A percentile compares a stretch with the other conserved stretches of the same genome.
Conservation (phyloP, 352 stramenopile species). For the Phytophthora megakarya region DNA sequence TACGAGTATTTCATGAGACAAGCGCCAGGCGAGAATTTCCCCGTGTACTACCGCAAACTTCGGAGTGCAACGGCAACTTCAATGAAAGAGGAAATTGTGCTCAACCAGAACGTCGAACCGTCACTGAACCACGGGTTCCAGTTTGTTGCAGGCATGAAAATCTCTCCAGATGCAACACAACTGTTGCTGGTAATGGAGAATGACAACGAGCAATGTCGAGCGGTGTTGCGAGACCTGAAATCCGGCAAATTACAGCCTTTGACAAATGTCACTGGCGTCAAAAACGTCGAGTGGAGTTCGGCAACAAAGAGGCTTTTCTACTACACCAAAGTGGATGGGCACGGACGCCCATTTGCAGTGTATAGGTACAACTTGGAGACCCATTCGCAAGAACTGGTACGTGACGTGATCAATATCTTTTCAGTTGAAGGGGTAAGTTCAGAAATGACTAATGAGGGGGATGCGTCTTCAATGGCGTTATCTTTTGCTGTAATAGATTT, state of each 20-base stretch:
- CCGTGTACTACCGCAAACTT: conserved; percentile 75
- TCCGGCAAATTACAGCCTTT: conserved; percentile 41
- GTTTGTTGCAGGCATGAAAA: conserved; percentile 78
- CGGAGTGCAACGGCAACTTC: conserved; percentile 19
- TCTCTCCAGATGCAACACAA: conserved; percentile 63
- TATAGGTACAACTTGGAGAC: conserved; percentile 65
- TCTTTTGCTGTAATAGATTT: conserved; percentile 52
- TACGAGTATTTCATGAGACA: conserved; percentile 83
- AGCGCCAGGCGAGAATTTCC: conserved; percentile 67
- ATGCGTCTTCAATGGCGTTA: conserved; percentile 13
- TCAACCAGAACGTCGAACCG: conserved; percentile 76
- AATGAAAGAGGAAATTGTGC: conserved; percentile 56
- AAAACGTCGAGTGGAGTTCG: conserved; percentile 77
- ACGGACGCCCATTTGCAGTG: conserved; percentile 65
- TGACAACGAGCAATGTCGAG: conserved; percentile 64
- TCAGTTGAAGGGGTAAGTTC: conserved; percentile 26
- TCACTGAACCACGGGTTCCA: conserved; percentile 67
- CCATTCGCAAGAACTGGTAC: conserved; percentile 56
- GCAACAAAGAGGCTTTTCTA: conserved; percentile 53
- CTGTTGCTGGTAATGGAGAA: conserved; percentile 78
- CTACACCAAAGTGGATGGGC: conserved; percentile 72
- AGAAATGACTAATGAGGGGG: conserved; percentile 21
- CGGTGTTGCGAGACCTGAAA: conserved; percentile 49
- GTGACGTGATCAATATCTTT: conserved; percentile 17
- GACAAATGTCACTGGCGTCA: conserved; percentile 44